phyloP scores from a whole-genome alignment of 1,284 basidiomycete genomes.

The Cronartium quercuum region DNA sequence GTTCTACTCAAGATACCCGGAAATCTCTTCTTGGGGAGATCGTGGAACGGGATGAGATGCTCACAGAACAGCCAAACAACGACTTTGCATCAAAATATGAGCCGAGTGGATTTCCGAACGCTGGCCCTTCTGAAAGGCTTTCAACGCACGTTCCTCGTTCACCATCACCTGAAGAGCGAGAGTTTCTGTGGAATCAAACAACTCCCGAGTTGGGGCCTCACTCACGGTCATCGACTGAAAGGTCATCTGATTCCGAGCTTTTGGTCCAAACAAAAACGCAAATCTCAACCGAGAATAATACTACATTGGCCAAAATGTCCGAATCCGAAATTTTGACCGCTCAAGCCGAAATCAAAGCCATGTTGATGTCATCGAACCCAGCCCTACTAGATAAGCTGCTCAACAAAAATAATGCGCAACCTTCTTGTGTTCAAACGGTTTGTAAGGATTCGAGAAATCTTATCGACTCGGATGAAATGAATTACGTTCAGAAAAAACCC shows the following conservation, averaged over 20 bases:
- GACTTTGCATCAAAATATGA: slow-evolving; percentile 15
- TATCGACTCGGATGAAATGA: not conserved
- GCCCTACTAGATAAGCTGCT: slow-evolving; percentile 20
- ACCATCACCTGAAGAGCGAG: not conserved
- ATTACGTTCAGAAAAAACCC: not conserved
- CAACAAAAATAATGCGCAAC: slow-evolving; percentile 7
- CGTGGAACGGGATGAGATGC: not conserved
- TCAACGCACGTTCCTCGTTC: not conserved
- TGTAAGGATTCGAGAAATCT: not conserved
- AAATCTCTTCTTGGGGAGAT: slow-evolving; percentile 17
- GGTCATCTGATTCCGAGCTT: not conserved
- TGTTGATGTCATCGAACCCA: slow-evolving; percentile 26
- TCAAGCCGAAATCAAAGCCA: slow-evolving; percentile 26
- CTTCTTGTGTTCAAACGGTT: not conserved
- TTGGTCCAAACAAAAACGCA: not conserved
- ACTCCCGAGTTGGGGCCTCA: not conserved
- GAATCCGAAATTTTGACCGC: slow-evolving; percentile 19
- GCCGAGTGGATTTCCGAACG: not conserved
- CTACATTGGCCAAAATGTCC: slow-evolving; percentile 24
- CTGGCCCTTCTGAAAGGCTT: not conserved
- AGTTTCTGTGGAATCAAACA: not conserved
- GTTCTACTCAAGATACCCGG: not conserved
- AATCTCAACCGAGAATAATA: slow-evolving; percentile 30
- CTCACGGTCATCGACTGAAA: not conserved
- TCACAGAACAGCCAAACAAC: slow-evolving; percentile 5